Percentiles rank a stretch among this genome's conserved stretches.
phyloP scores from a whole-genome alignment of 1,284 basidiomycete species.

The Cryptococcus deneoformans region DNA sequence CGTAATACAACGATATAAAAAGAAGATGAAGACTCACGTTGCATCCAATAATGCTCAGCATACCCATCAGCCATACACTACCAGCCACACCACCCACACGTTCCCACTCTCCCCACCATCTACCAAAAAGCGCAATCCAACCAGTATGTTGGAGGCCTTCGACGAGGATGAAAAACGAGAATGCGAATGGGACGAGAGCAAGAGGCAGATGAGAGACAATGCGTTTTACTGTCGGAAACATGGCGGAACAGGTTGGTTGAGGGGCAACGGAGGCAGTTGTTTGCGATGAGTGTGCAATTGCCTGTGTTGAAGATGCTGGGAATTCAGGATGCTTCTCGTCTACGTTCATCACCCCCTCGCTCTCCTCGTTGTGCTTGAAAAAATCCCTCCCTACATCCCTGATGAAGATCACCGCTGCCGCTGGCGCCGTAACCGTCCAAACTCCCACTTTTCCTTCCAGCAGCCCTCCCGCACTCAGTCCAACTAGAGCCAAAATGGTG shows the following conservation, averaged over 20 bases:
- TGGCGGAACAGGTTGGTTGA: slow-evolving; percentile 16
- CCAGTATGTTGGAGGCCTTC: slow-evolving; percentile 77
- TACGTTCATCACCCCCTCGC: neutral
- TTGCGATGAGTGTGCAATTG: neutral
- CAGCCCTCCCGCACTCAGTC: slow-evolving; percentile 55
- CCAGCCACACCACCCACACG: slow-evolving; percentile 46
- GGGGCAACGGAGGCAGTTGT: neutral
- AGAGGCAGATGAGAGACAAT: slow-evolving; percentile 59
- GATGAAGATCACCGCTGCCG: slow-evolving; percentile 68
- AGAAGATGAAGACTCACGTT: slow-evolving; percentile 57
- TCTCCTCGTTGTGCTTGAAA: neutral
- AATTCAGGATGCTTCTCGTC: neutral
- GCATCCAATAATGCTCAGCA: slow-evolving; percentile 68
- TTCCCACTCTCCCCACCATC: slow-evolving; percentile 63
- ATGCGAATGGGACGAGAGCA: slow-evolving; percentile 78
- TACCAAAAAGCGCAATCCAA: slow-evolving; percentile 86
- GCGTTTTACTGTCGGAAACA: slow-evolving; percentile 72
- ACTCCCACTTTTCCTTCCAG: slow-evolving; percentile 65
- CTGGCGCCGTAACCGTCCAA: slow-evolving; percentile 74
- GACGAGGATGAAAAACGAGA: slow-evolving; percentile 93
- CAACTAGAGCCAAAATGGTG: slow-evolving; percentile 60
- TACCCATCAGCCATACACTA: slow-evolving; percentile 55
- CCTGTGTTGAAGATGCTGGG: neutral
- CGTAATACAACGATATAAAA: slow-evolving; percentile 1
- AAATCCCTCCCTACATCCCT: slow-evolving; percentile 54